Evolutionary conservation across 1,284 basidiomycete species (phyloP).

Genomic region (Cutaneotrichosporon mucoides): DNA sequence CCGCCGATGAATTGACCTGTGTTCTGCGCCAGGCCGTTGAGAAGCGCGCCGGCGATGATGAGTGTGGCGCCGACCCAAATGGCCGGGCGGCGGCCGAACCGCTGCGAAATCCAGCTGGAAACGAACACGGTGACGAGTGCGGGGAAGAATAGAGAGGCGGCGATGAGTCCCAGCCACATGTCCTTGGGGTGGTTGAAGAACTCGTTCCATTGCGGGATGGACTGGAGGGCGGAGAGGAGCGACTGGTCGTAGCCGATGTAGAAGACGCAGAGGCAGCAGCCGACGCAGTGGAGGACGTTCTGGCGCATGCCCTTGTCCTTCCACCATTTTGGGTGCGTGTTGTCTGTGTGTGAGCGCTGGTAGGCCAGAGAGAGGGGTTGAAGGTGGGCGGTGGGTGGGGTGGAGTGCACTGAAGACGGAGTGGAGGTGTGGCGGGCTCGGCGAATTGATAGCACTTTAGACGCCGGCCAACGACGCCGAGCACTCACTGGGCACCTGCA

Average conservation of each 20-base stretch:
- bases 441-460: no score
- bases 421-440: no score
- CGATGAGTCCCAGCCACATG: constrained; percentile 24
- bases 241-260: constrained; percentile 27
- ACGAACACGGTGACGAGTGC: constrained; percentile 25
- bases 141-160: constrained; percentile 29
- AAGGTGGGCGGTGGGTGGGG: no score
- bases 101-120: constrained; percentile 19
- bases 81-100: constrained; percentile 22
- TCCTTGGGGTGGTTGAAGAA: constrained; percentile 28
- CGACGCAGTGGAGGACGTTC: constrained; percentile 26
- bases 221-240: constrained; percentile 25
- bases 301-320: constrained; percentile 26
- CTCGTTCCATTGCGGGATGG: constrained; percentile 25
- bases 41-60: constrained; percentile 27
- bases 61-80: constrained; percentile 27
- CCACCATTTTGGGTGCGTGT: constrained; percentile 30
- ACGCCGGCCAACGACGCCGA: no score
- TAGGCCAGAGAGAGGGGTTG: no score
- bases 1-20: constrained; percentile 20
- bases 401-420: no score
- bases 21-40: constrained; percentile 27
- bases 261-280: constrained; percentile 26
- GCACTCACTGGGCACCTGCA: no score
- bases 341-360: constrained; percentile 8